Percentiles rank a stretch among this genome's conserved stretches.
phyloP scores from a whole-genome alignment of 106 monocot genomes.

The Hemerocallis citrina region DNA sequence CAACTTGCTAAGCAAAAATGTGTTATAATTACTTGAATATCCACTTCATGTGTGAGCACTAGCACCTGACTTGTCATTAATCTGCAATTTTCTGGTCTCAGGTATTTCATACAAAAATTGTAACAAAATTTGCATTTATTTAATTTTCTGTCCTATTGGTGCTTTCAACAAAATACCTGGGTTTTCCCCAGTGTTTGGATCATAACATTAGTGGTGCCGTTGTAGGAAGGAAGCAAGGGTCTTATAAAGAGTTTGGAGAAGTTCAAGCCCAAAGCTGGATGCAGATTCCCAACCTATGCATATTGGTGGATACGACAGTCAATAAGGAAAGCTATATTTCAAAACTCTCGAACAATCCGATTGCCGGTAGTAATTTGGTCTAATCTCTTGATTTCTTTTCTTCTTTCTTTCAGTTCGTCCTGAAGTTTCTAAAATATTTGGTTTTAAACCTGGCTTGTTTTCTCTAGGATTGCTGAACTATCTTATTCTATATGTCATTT shows the following conservation, averaged over 20 bases:
- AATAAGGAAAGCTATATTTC: slow-evolving; percentile 82
- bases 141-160: not conserved
- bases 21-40: too few species aligned
- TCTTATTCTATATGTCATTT: too few species aligned
- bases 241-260: slow-evolving; percentile 90
- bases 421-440: not conserved
- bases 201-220: not conserved
- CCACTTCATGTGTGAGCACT: too few species aligned
- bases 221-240: slow-evolving; percentile 83
- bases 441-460: too few species aligned
- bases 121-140: not conserved
- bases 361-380: slow-evolving; percentile 48
- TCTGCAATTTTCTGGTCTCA: not conserved
- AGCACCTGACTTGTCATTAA: too few species aligned
- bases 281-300: slow-evolving; percentile 88
- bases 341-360: slow-evolving; percentile 73
- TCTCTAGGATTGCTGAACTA: not conserved
- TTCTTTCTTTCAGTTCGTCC: not conserved
- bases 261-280: slow-evolving; percentile 77
- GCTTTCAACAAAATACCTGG: not conserved
- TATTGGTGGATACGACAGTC: slow-evolving; percentile 96
- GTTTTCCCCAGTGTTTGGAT: not conserved
- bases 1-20: too few species aligned
- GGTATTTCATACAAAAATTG: not conserved
- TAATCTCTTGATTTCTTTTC: not conserved